Base-by-base conservation (phyloP, 192 early-diverging fungal species). In the Martensiomyces pterosporus region DNA sequence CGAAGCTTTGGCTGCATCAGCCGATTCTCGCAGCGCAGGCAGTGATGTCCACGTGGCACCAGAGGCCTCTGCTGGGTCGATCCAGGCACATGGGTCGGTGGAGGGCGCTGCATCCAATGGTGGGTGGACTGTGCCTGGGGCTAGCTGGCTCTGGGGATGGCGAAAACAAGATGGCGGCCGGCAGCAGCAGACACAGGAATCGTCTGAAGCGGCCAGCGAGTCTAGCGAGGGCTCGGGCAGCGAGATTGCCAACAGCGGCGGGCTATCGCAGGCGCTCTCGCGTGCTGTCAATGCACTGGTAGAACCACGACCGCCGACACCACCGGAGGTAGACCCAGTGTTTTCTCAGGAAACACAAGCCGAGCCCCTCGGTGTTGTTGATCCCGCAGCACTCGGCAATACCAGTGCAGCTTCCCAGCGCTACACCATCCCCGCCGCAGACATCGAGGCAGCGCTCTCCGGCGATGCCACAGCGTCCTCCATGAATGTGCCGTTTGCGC, bases 271-370 rank as follows among this genome's bases (percentile, higher is more conserved):
- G 38, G 67, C 46, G 14, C 56, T 71, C 8, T 71, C 67, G 9
- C 55, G 67, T 1, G 67, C 67, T 5, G 60, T 71, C 41, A 55
- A 71, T 39, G 51, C 52, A 18, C 52, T 71, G 34, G 57, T 71
- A 10, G 67, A 71, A 44, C 67, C 67, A 3, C 50, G 57, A 0
- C 52, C 67, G 13, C 67, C 60, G 23, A 71, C 67, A 1, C 67
- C 67, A 14, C 67, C 67, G 6, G 60, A 64, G n/a, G 40, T 52
- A 7, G 67, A 71, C 29, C 67, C 67, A 5, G 57, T 58, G 17
- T 57, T 71, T 38, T 7, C 67, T 0, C 0, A 14, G 18, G 24
- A 25, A 5, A 12, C 37, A 16, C 36, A 39, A 1, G 16, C 29
- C 29, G 29, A 32, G 29, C 29, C 5, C 5, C 12, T 32, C 29